Base-by-base conservation (phyloP, 495 filamentous ascomycete species). In the Lophiotrema nucula region DNA sequence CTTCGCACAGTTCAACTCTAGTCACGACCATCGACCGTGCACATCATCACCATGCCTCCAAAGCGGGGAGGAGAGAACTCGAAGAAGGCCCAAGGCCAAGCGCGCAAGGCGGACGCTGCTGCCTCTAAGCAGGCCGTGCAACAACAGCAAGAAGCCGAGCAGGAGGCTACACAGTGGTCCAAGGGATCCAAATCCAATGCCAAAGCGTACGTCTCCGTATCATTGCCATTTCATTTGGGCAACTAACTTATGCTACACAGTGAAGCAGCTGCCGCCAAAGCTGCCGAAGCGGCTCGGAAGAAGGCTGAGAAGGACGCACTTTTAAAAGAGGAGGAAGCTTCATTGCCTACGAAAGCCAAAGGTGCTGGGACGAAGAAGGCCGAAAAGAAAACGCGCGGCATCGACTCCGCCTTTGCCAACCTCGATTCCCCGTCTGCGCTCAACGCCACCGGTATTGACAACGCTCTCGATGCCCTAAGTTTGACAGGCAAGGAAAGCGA, bases 51-150 rank as follows among this genome's bases (percentile, higher is more conserved):
- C 54, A 85, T 82, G 81, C 76, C 72, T 4, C 75, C 73, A 43
- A 89, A 89, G 74, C 95, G 90, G 74, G 77, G 74, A 52, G 77
- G 74, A 52, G 60, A 58, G 91, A 62, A 88, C 74, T 86, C 82
- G 66, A 97, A 96, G 78, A 97, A 97, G 76, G 92, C 77, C 0
- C 82, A 83, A 1, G 95, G 93, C 62, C 89, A 97, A 67, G 91
- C 92, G 53, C 79, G 90, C 76, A 98, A 98, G 78, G 92, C 93
- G 54, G 90, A 96, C 41, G 82, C 83, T 10, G 92, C 91, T 0
- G 84, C 88, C 2, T 65, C 77, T 43, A 98, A 96, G 72, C 80
- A 83, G 31, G 88, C 88, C 6, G 83, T 65, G 0, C 86, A 86
- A 47, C 78, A 88, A 18, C 72, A 81, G n/a, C 88, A 86, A 73